Percentiles rank a stretch among this genome's conserved stretches.
Conservation (phyloP, 768 basidiomycete genomes). For the Termitomyces sp. region DNA sequence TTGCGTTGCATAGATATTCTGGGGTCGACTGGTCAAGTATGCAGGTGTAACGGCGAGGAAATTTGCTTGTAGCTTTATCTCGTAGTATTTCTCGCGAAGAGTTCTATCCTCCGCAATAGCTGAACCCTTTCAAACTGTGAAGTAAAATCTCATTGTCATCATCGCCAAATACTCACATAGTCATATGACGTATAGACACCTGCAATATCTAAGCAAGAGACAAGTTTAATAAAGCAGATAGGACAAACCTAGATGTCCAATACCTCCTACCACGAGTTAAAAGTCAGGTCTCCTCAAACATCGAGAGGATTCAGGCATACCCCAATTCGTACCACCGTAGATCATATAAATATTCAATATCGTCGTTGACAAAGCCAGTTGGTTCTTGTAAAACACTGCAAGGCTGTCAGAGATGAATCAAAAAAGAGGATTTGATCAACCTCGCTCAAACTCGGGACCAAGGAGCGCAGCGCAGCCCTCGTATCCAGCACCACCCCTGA, state of each 20-base stretch:
- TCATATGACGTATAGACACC: conserved; percentile 41
- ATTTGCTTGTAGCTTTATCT: conserved; percentile 45
- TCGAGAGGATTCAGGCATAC: conserved; percentile 12
- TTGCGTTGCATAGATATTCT: conserved; percentile 32
- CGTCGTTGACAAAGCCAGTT: conserved; percentile 41
- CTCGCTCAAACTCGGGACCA: conserved; percentile 41
- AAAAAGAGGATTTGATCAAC: conserved; percentile 12
- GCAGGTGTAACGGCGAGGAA: conserved; percentile 46
- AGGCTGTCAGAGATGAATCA: background rate
- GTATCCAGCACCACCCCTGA: conserved; percentile 36
- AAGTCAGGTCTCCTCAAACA: background rate
- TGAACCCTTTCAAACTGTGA: conserved; percentile 28
- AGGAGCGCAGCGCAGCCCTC: conserved; percentile 25
- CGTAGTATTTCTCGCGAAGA: conserved; percentile 48
- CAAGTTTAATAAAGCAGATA: background rate
- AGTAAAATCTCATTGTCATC: background rate
- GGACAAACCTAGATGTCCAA: conserved; percentile 28
- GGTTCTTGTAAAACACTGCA: conserved; percentile 42
- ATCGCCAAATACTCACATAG: conserved; percentile 22
- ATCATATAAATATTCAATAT: conserved; percentile 47
- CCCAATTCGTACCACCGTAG: conserved; percentile 48
- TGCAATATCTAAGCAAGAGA: conserved; percentile 4
- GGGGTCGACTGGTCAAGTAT: conserved; percentile 40
- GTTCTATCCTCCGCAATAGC: conserved; percentile 47
- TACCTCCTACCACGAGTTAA: conserved; percentile 18